Base-by-base conservation (phyloP, 805 yeast species). In the Hanseniaspora nectarophila region DNA sequence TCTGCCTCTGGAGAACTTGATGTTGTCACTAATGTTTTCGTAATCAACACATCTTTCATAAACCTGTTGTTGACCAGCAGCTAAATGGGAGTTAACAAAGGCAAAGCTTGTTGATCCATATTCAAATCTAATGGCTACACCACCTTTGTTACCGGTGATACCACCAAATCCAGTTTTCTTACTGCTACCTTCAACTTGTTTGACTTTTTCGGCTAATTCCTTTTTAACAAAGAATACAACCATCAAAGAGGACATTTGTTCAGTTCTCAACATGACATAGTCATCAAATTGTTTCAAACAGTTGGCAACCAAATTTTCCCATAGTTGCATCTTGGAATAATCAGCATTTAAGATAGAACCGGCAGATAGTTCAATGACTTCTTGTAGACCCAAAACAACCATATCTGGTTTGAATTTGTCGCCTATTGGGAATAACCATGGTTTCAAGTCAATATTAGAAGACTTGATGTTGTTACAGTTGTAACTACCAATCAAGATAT, bases 161-260 rank as follows among this genome's bases (percentile, higher is more conserved):
- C 98, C 98, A 35, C 97, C 96, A 51, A 92, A 70, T 0, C 97
- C 98, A 0, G 97, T 90, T 66, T 90, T 90, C 60, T 89, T 90
- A 12, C 85, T 76, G n/a, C 89, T 76, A n/a, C 97, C 97, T 58
- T 88, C 89, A 5, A 92, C 96, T 60, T 83, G 82, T 13, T 85
- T 84, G 4, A 92, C 80, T 51, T 72, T 62, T 20, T 67, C 64
- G 26, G 73, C 69, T 45, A 70, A 65, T 39, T 70, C 71, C 6
- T 74, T 65, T 55, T 75, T 77, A 5, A 79, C 86, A 63, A 81
- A 82, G 46, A 84, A 72, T 42, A 82, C 68, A 31, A 85, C 68
- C 23, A 82, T 61, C 61, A 84, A 70, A 0, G 90, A 82, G 0
- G 89, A 73, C 75, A 84, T 80, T 51, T 81, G 81, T 60, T 85